Conservation (phyloP, 345 rosid species). For the Pistacia vera region DNA sequence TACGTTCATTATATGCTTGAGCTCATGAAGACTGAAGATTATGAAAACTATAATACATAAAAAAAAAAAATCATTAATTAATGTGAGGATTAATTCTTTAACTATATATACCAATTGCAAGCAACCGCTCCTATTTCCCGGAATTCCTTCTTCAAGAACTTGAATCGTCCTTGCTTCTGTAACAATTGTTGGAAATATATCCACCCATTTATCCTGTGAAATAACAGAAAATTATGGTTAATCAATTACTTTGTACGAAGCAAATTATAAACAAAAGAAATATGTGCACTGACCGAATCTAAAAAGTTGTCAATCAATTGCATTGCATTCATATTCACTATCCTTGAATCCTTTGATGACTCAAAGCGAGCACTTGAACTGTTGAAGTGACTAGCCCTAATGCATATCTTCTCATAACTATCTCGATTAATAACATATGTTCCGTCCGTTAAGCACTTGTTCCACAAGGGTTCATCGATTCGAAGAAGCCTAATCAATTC, state of each 20-base stretch:
- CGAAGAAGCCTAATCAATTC: conserved; percentile 52
- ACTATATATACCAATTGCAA: conserved; percentile 56
- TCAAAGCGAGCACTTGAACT: conserved; percentile 47
- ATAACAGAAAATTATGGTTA: not conserved
- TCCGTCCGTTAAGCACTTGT: conserved; percentile 35
- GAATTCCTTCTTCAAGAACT: conserved; percentile 35
- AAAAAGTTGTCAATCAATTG: conserved; percentile 47
- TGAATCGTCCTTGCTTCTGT: conserved; percentile 47
- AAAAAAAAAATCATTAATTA: not conserved
- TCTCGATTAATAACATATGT: conserved; percentile 38
- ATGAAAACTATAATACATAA: not conserved
- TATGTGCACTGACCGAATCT: conserved; percentile 47
- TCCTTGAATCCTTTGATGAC: conserved; percentile 54
- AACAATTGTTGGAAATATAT: conserved; percentile 71
- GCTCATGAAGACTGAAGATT: no score
- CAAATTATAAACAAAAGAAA: no score
- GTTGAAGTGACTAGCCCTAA: conserved; percentile 29
- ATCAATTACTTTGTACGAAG: no score
- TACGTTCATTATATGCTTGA: conserved; percentile 17
- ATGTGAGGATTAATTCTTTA: not conserved
- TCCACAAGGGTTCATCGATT: conserved; percentile 59
- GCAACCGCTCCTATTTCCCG: conserved; percentile 35
- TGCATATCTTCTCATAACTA: conserved; percentile 43
- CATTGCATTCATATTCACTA: conserved; percentile 44
- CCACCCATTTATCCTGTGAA: conserved; percentile 60